phyloP scores from a whole-genome alignment of 768 basidiomycete species.

The Sistotremastrum suecicum region DNA sequence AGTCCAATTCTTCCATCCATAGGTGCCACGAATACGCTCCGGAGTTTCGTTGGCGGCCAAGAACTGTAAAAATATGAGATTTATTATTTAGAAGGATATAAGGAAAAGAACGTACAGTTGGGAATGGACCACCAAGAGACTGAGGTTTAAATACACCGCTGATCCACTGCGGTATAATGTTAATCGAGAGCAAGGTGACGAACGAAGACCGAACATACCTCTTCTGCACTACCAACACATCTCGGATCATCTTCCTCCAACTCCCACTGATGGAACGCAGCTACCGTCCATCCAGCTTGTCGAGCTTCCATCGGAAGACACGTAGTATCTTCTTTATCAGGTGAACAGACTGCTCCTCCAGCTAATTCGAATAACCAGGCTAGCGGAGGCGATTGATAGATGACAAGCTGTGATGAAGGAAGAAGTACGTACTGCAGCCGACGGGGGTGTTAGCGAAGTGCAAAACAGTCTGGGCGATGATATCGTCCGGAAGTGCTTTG shows the following conservation, averaged over 20 bases:
- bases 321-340: conserved; percentile 34
- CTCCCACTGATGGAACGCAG: conserved; percentile 89
- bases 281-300: conserved; percentile 71
- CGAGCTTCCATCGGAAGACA: conserved; percentile 70
- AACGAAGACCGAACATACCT: conserved; percentile 24
- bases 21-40: conserved; percentile 48
- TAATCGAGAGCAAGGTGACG: conserved; percentile 2
- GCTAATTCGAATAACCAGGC: conserved; percentile 89
- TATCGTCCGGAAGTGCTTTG: conserved; percentile 71
- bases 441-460: conserved; percentile 75
- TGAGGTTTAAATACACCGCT: conserved; percentile 54
- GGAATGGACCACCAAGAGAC: conserved; percentile 67
- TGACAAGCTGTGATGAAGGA: too few relatives aligned
- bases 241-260: conserved; percentile 66
- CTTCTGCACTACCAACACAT: conserved; percentile 75
- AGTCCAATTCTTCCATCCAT: conserved; percentile 54
- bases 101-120: conserved; percentile 45
- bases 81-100: conserved; percentile 6
- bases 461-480: conserved; percentile 70
- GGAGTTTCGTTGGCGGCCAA: conserved; percentile 57
- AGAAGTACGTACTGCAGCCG: conserved; percentile 65
- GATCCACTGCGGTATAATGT: conserved; percentile 50
- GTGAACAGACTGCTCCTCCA: conserved; percentile 65
- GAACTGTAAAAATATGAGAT: conserved; percentile 35
- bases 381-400: too few relatives aligned